phyloP scores from a whole-genome alignment of 306 rosid species.

The Dalbergia cochinchinensis region DNA sequence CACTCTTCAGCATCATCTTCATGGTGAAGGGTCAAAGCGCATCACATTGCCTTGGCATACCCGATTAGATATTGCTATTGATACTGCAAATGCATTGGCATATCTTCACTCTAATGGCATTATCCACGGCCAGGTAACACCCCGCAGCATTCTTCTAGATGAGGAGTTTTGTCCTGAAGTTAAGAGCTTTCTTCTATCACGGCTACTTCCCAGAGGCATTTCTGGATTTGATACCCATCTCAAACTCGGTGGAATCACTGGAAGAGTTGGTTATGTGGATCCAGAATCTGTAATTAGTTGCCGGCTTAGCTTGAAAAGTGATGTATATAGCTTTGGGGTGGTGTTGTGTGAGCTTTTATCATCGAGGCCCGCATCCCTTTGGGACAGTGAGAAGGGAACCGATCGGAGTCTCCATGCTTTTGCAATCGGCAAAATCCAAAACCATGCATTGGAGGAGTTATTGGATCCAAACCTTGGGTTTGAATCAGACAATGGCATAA shows the following conservation, averaged over 20 bases:
- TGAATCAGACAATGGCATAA: not conserved
- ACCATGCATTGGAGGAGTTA: constrained; percentile 26
- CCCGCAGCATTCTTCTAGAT: constrained; percentile 39
- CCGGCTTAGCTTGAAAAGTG: constrained; percentile 19
- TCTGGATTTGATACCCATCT: not conserved
- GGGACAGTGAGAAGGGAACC: not conserved
- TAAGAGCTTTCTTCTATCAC: not conserved
- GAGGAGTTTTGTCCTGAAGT: constrained; percentile 30
- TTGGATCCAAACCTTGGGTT: constrained; percentile 38
- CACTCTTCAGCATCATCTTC: constrained; percentile 29
- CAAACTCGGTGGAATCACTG: not conserved
- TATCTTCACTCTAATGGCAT: constrained; percentile 40
- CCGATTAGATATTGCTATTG: constrained; percentile 43
- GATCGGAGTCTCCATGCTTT: not conserved
- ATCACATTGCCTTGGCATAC: constrained; percentile 15
- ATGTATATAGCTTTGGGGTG: constrained; percentile 46
- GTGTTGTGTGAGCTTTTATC: constrained; percentile 40
- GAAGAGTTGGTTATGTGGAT: constrained; percentile 36
- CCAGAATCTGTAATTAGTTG: constrained; percentile 2
- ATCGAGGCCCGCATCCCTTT: not conserved
- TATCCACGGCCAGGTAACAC: constrained; percentile 29
- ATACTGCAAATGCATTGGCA: constrained; percentile 33
- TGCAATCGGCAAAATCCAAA: constrained; percentile 1
- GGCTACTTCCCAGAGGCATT: constrained; percentile 24
- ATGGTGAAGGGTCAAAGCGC: not conserved